Evolutionary conservation across 495 filamentous ascomycete genomes (phyloP).

Genomic region (Viridothelium virens): DNA sequence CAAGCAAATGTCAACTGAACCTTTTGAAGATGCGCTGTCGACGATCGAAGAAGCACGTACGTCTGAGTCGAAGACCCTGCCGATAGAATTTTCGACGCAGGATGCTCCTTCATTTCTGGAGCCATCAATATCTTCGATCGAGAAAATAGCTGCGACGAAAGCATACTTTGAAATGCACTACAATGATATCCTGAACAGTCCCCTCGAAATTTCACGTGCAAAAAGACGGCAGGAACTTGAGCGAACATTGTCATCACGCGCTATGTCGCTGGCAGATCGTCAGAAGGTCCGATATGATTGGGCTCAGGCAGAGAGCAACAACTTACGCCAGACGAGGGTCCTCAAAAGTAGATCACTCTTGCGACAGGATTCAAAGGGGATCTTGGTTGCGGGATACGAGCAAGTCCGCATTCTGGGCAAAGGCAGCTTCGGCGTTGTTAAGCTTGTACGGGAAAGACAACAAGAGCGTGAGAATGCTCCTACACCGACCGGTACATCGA

Average conservation of each 20-base stretch:
- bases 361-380: conserved; percentile 34
- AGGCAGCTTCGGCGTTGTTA: conserved; percentile 88
- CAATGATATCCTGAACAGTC: conserved; percentile 50
- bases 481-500: neutral
- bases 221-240: conserved; percentile 64
- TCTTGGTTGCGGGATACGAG: conserved; percentile 62
- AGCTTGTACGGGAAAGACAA: conserved; percentile 61
- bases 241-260: conserved; percentile 45
- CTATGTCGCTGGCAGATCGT: conserved; percentile 50
- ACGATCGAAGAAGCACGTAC: conserved; percentile 28
- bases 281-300: conserved; percentile 50
- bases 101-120: conserved; percentile 29
- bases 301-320: conserved; percentile 57
- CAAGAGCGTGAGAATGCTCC: conserved; percentile 26
- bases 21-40: conserved; percentile 40
- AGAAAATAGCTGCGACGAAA: conserved; percentile 71
- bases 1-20: conserved; percentile 21
- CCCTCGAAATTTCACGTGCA: conserved; percentile 47
- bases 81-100: conserved; percentile 33
- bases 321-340: conserved; percentile 65
- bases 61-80: conserved; percentile 16
- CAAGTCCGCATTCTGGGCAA: conserved; percentile 80
- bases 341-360: conserved; percentile 54
- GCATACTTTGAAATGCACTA: conserved; percentile 81
- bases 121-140: conserved; percentile 68